Evolutionary conservation across 345 rosid species (phyloP), one percentile per base, ranked within the genome.

Genomic region (Kernera saxatilis): DNA sequence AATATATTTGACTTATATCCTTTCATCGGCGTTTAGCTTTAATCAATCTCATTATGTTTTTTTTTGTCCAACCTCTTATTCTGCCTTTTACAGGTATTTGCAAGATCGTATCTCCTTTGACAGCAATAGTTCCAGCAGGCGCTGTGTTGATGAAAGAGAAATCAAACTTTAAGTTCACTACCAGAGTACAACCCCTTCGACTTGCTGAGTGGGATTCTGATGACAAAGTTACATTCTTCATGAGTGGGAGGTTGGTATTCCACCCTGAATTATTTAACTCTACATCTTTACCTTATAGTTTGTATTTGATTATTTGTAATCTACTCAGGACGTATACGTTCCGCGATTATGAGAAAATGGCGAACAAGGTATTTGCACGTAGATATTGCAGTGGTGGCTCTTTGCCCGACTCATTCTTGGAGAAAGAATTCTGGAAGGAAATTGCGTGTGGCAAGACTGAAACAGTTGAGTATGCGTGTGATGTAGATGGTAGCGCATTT

Each of bases 401-500:
- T 84, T 90, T 95, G 78, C 98, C 99, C 64, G 86, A 86, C 64
- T 54, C 91, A 25, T 92, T 82, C 90, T 30, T 92, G 99, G 99
- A 95, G 84, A 90, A 95, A 85, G 96, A 95, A 78, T 95, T 95
- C 84, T 95, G 99, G 99, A 79, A 88, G 76, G 98, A 95, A 85
- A 92, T 95, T 79, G 86, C 91, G 12, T 79, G 84, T 81, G 99
- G 99, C 78, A 95, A 86, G 90, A 88, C 87, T 57, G 99, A 95
- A 81, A 77, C 88, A 58, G 99, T 95, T 81, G 99, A 95, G 82
- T 95, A 95, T 88, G 99, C 99, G 41, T 95, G 99, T 67, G 98
- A 95, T 82, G 99, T 95, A 82, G 99, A 95, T 74, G 99, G 99
- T 65, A 92, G 91, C 74, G 99, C 99, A 72, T 95, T 95, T 81